Percentiles rank a stretch among this genome's conserved stretches.
phyloP scores from a whole-genome alignment of 495 filamentous ascomycete genomes.

The Extremus antarcticus region DNA sequence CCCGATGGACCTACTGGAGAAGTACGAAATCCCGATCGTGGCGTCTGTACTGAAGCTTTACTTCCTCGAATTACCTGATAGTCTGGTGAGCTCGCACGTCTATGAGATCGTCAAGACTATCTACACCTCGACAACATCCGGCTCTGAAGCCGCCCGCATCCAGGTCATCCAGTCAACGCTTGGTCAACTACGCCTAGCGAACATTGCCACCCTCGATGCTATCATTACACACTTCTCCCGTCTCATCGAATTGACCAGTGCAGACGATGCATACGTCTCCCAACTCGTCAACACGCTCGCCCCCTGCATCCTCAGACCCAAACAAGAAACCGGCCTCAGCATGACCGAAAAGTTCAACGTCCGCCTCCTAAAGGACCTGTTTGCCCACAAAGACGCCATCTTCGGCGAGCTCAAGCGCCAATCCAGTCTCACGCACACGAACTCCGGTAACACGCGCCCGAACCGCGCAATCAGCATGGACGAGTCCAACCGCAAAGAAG shows the following conservation, averaged over 20 bases:
- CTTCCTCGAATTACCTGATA: constrained; percentile 85
- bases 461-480: constrained; percentile 82
- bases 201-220: constrained; percentile 96
- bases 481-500: constrained; percentile 85
- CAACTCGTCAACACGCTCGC: constrained; percentile 68
- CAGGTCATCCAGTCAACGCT: constrained; percentile 93
- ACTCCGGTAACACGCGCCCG: constrained; percentile 36
- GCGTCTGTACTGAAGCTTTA: constrained; percentile 92
- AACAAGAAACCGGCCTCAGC: constrained; percentile 73
- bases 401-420: constrained; percentile 95
- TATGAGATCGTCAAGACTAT: constrained; percentile 99
- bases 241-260: constrained; percentile 90
- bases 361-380: constrained; percentile 84
- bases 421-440: constrained; percentile 51
- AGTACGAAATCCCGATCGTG: constrained; percentile 86
- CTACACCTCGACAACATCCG: constrained; percentile 71
- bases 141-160: constrained; percentile 57
- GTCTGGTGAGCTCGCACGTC: constrained; percentile 92
- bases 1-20: constrained; percentile 61
- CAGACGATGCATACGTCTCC: constrained; percentile 75
- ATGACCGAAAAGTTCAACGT: constrained; percentile 92
- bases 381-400: constrained; percentile 85
- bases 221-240: constrained; percentile 97
- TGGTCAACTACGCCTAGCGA: constrained; percentile 86
- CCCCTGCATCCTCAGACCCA: constrained; percentile 79